Base-by-base conservation (phyloP, 1,284 basidiomycete genomes). In the Hemileccinum hortonii region DNA sequence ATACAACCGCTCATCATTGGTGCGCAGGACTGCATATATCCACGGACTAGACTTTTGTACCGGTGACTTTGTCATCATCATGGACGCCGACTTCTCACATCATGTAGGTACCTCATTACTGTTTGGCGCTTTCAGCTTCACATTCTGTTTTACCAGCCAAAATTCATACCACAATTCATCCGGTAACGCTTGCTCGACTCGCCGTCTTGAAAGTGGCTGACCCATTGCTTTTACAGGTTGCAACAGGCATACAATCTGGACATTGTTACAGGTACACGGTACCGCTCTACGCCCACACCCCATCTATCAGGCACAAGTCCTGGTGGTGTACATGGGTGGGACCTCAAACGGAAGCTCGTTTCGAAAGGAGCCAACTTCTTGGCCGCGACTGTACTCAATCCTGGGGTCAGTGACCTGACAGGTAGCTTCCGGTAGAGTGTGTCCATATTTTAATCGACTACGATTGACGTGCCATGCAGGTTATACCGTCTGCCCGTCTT, bases 41-140 rank as follows among this genome's bases (percentile, higher is more conserved):
- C 90, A 96, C 67, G 93, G 93, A 12, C 76, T 96, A 48, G 86
- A 91, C 62, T 92, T 87, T 67, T 89, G 87, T 64, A 86, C 87
- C 0, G 93, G 93, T n/a, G 90, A 92, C 70, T 96, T 94, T 73
- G 91, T 94, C 33, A 91, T 95, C 65, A 95, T 96, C 70, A 96
- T 96, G 93, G 93, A 96, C 65, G 93, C 93, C 47, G 93, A 96
- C 73, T 95, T 96, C 70, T 94, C 92, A 12, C 93, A 96, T 68
- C 93, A 96, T 65, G 92, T 93, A 71, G 49, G 86, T 72, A 42
- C 14, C 49, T 43, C 30, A 14, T 33, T 45, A 7, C 15, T 16
- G 21, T 24, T 10, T 11, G 38, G 22, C 3, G 24, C 24, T 9
- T 33, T 24, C n/a, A 3, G 6, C 12, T 41, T 38, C 51, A 66